Evolutionary conservation across 768 basidiomycete species (phyloP).

Genomic region (Suillus sp.): DNA sequence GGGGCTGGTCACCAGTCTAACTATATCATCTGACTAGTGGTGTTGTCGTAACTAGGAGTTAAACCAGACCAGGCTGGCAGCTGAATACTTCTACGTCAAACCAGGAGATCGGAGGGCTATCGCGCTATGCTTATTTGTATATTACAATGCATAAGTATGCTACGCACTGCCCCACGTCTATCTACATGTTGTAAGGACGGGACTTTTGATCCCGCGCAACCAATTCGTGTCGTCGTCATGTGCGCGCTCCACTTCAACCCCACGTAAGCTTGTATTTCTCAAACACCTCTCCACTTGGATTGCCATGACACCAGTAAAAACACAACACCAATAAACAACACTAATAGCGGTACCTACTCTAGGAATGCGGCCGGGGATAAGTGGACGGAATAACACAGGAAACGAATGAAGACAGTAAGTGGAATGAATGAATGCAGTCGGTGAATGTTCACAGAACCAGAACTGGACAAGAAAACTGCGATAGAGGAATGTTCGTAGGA

Average conservation of each 20-base stretch:
- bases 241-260: too few species aligned
- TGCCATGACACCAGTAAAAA: conserved; percentile 12
- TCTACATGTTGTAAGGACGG: too few species aligned
- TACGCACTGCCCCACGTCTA: too few species aligned
- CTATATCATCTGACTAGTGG: too few species aligned
- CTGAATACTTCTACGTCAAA: not conserved
- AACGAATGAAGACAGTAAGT: conserved; percentile 27
- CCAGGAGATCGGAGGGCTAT: too few species aligned
- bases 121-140: too few species aligned
- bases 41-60: too few species aligned
- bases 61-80: too few species aligned
- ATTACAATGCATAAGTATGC: too few species aligned
- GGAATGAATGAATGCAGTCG: conserved; percentile 19
- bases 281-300: not conserved
- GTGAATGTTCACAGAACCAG: conserved; percentile 11
- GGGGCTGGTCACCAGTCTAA: too few species aligned
- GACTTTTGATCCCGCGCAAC: too few species aligned
- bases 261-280: not conserved
- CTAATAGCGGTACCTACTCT: conserved; percentile 14
- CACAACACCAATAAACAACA: conserved; percentile 30
- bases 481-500: conserved; percentile 7
- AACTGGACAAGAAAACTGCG: conserved; percentile 17
- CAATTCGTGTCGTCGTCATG: too few species aligned
- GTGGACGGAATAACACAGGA: conserved; percentile 28
- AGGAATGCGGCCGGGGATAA: conserved; percentile 26